Conservation (phyloP, 1,284 basidiomycete species). For the Mycena sp. region DNA sequence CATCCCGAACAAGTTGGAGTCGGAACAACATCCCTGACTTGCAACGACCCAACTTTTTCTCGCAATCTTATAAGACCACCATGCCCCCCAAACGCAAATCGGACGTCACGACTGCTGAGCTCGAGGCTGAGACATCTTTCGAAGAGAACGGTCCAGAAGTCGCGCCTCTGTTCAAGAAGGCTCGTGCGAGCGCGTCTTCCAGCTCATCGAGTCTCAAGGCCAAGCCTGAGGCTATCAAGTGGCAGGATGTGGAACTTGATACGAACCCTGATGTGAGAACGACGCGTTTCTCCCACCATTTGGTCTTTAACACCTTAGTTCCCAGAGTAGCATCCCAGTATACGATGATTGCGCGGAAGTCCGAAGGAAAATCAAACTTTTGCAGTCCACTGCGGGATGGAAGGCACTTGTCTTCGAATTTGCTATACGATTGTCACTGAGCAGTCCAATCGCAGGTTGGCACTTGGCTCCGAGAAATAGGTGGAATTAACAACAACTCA, state of each 20-base stretch:
- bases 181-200: constrained; percentile 13
- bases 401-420: constrained; percentile 50
- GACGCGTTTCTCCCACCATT: too few relatives aligned
- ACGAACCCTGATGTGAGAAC: constrained; percentile 37
- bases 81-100: constrained; percentile 44
- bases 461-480: constrained; percentile 57
- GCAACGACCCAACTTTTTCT: neutral
- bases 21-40: too few relatives aligned
- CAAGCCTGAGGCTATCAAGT: constrained; percentile 26
- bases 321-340: too few relatives aligned
- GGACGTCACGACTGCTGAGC: constrained; percentile 33
- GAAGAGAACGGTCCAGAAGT: constrained; percentile 32
- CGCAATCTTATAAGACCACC: neutral
- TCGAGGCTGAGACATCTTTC: constrained; percentile 17
- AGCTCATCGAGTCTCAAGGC: constrained; percentile 9
- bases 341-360: too few relatives aligned
- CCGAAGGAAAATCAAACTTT: constrained; percentile 53
- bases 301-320: too few relatives aligned
- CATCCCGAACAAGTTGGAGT: too few relatives aligned
- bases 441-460: constrained; percentile 45
- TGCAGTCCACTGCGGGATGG: constrained; percentile 53
- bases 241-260: constrained; percentile 39
- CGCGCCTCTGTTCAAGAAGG: constrained; percentile 26
- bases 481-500: constrained; percentile 57
- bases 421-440: neutral